These are phyloP conservation scores for Paramecium bursaria DNA, from an alignment of 73 alveolate species.

Conservation along the genomic window DNA sequence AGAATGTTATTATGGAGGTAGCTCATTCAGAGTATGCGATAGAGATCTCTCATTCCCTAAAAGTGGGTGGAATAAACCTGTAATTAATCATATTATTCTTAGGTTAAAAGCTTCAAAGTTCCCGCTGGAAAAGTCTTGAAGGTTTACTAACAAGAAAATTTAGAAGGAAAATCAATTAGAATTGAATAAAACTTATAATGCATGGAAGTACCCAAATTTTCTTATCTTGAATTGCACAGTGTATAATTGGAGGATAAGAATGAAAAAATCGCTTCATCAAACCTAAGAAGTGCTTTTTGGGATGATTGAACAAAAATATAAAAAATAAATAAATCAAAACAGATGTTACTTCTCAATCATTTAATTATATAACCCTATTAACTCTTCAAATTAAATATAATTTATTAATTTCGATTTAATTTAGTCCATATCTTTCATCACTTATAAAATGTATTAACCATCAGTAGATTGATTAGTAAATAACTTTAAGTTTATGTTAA, in stretches of 20 bases:
- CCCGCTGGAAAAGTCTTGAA: slow-evolving; percentile 40
- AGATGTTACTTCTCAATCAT: slow-evolving; percentile 59
- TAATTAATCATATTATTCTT: background rate
- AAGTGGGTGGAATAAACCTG: slow-evolving; percentile 64
- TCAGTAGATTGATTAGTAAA: slow-evolving; percentile 30
- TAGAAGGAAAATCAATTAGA: slow-evolving; percentile 48
- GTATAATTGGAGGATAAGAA: no score
- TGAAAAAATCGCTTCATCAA: no score
- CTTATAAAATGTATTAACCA: slow-evolving; percentile 25
- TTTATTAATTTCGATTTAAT: slow-evolving; percentile 27
- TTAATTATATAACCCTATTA: slow-evolving; percentile 13
- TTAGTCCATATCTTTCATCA: slow-evolving; percentile 7
- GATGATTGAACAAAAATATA: no score
- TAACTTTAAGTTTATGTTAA: slow-evolving; percentile 16
- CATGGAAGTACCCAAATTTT: slow-evolving; percentile 58
- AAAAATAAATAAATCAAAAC: no score
- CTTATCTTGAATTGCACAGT: no score
- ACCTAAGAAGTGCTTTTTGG: no score
- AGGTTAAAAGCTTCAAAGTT: slow-evolving; percentile 63
- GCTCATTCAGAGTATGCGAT: slow-evolving; percentile 50
- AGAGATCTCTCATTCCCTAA: slow-evolving; percentile 50
- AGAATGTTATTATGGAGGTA: slow-evolving; percentile 48
- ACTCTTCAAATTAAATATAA: slow-evolving; percentile 23
- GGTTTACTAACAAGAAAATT: slow-evolving; percentile 17
- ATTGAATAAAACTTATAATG: slow-evolving; percentile 51